These are phyloP conservation scores for Coemansia sp. DNA, from an alignment of 192 early-diverging fungal genomes.

Conservation along the genomic window DNA sequence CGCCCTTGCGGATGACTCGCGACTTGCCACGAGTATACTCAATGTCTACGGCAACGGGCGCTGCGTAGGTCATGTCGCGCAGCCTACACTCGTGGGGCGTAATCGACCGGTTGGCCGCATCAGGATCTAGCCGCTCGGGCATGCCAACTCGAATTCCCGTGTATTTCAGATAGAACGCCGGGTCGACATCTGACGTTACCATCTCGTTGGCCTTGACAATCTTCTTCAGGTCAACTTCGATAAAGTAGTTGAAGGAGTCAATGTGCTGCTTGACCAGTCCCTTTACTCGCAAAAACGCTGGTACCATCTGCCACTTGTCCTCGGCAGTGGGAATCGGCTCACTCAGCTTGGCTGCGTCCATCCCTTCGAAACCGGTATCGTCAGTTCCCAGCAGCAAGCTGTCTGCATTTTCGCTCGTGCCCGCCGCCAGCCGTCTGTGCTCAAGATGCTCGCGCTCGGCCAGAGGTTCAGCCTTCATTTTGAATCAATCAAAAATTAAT, in stretches of 20 bases:
- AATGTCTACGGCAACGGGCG: conserved; percentile 88
- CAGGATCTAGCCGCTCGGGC: conserved; percentile 78
- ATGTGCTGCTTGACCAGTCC: conserved; percentile 98
- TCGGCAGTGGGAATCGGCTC: conserved; percentile 51
- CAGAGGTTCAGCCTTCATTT: conserved; percentile 20
- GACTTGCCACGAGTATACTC: conserved; percentile 70
- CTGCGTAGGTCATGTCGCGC: conserved; percentile 93
- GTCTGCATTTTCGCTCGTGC: conserved; percentile 7
- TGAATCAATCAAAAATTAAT: background rate
- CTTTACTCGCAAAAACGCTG: conserved; percentile 95
- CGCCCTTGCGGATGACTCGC: conserved; percentile 29
- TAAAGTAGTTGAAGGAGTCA: conserved; percentile 99
- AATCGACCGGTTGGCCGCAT: conserved; percentile 66
- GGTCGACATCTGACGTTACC: conserved; percentile 91
- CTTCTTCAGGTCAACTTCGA: conserved; percentile 91
- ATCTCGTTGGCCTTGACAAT: conserved; percentile 91
- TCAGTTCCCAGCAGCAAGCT: conserved; percentile 23
- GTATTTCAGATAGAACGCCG: conserved; percentile 89
- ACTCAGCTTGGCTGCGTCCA: conserved; percentile 17
- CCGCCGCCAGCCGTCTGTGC: conserved; percentile 26
- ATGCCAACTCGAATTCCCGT: conserved; percentile 81
- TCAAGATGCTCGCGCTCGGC: conserved; percentile 6
- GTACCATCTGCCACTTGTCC: conserved; percentile 98
- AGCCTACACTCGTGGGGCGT: conserved; percentile 97
- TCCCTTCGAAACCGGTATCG: background rate